Evolutionary conservation across 495 filamentous ascomycete species (phyloP).

Genomic region (Podospora comata): DNA sequence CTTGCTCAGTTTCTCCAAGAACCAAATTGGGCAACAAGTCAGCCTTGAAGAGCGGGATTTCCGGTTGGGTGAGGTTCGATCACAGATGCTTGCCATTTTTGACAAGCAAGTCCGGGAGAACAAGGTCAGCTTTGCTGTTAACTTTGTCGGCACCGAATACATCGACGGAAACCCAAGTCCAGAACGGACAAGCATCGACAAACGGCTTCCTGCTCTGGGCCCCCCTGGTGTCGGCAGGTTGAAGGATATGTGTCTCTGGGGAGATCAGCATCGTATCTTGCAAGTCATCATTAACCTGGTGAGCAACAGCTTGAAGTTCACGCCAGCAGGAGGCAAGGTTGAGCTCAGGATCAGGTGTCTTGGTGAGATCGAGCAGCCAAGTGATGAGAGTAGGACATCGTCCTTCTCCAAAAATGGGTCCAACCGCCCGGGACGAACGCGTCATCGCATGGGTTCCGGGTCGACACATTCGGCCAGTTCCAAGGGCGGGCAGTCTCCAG

Average conservation of each 20-base stretch:
- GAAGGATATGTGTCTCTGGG: conserved; percentile 75
- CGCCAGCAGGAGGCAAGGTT: conserved; percentile 70
- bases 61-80: conserved; percentile 69
- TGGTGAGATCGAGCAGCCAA: conserved; percentile 49
- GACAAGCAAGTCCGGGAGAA: conserved; percentile 82
- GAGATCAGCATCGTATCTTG: conserved; percentile 84
- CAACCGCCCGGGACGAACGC: conserved; percentile 35
- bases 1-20: conserved; percentile 86
- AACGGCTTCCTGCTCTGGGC: conserved; percentile 49
- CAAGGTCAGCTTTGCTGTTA: conserved; percentile 66
- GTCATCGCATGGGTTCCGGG: conserved; percentile 47
- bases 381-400: conserved; percentile 46
- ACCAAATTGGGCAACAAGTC: conserved; percentile 79
- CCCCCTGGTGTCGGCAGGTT: conserved; percentile 60
- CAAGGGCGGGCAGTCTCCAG: conserved; percentile 31
- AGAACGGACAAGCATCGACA: conserved; percentile 36
- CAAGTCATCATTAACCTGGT: conserved; percentile 92
- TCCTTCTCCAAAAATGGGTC: conserved; percentile 49
- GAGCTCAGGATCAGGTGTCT: conserved; percentile 69
- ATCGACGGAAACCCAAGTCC: conserved; percentile 34
- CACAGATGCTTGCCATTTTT: conserved; percentile 80
- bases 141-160: conserved; percentile 55
- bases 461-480: conserved; percentile 49
- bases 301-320: conserved; percentile 91
- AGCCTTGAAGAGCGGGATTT: conserved; percentile 84